Evolutionary conservation across 495 filamentous ascomycete genomes (phyloP).

Genomic region (Aspergillus bridgeri): DNA sequence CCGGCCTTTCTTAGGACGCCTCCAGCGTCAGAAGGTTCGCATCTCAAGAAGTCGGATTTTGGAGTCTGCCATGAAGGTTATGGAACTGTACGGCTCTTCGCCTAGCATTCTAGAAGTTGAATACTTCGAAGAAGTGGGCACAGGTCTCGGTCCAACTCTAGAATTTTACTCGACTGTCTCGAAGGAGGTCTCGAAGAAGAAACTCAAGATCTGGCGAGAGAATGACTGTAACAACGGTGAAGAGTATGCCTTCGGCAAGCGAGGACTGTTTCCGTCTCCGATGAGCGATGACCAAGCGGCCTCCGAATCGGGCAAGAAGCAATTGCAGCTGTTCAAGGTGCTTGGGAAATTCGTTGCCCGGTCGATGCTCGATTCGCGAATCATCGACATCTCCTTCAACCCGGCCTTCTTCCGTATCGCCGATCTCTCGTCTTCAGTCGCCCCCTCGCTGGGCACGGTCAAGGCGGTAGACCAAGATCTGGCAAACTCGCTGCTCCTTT

Average conservation of each 20-base stretch:
- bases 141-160: conserved; percentile 90
- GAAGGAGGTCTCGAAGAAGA: conserved; percentile 95
- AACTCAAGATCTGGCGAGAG: conserved; percentile 93
- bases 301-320: conserved; percentile 73
- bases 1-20: conserved; percentile 83
- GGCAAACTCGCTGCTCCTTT: conserved; percentile 77
- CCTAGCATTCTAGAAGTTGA: conserved; percentile 96
- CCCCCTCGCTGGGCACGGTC: conserved; percentile 87
- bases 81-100: conserved; percentile 96
- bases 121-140: conserved; percentile 98
- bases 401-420: conserved; percentile 96
- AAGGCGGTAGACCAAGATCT: conserved; percentile 85
- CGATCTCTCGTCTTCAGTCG: conserved; percentile 65
- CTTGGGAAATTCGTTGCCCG: conserved; percentile 97
- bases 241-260: conserved; percentile 83
- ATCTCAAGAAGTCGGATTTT: conserved; percentile 90
- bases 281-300: conserved; percentile 76
- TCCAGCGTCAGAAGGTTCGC: conserved; percentile 95
- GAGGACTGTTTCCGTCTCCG: conserved; percentile 88
- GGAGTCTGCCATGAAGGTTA: conserved; percentile 97
- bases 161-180: conserved; percentile 99
- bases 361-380: conserved; percentile 97
- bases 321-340: conserved; percentile 85
- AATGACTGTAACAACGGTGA: conserved; percentile 71
- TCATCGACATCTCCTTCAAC: conserved; percentile 97